These are phyloP conservation scores for Phytomonas francai DNA, from an alignment of 208 protist species.

Conservation along the genomic window DNA sequence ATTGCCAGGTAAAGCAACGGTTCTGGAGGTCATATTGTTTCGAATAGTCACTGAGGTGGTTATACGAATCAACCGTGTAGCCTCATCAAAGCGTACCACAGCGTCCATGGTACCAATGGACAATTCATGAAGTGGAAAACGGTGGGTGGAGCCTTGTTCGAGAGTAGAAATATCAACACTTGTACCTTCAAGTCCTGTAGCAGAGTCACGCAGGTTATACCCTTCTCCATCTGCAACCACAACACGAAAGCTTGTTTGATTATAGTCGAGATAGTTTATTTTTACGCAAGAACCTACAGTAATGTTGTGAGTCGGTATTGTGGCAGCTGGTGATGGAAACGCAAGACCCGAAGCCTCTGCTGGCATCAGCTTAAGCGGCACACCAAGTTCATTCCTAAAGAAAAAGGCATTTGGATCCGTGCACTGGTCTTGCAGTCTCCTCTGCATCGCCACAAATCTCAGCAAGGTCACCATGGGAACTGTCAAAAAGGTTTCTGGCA, in stretches of 20 bases:
- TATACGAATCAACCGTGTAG: slow-evolving; percentile 21
- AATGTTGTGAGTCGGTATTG: neutral
- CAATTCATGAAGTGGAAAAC: slow-evolving; percentile 19
- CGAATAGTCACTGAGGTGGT: slow-evolving; percentile 28
- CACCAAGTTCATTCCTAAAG: neutral
- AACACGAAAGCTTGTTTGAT: slow-evolving; percentile 30
- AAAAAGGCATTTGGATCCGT: neutral
- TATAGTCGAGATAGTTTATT: slow-evolving; percentile 16
- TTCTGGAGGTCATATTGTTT: slow-evolving; percentile 25
- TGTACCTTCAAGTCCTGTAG: slow-evolving; percentile 6
- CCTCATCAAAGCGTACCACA: slow-evolving; percentile 32
- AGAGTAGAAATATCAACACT: slow-evolving; percentile 30
- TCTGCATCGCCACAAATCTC: neutral
- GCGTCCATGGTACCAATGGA: slow-evolving; percentile 25
- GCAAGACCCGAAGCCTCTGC: neutral
- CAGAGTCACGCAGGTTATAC: neutral
- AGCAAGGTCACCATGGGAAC: neutral
- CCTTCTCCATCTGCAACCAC: slow-evolving; percentile 1
- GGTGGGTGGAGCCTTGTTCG: slow-evolving; percentile 21
- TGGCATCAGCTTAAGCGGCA: neutral
- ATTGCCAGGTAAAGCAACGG: slow-evolving; percentile 4
- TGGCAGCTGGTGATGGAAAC: neutral
- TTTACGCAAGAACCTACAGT: neutral
- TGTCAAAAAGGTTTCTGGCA: neutral
- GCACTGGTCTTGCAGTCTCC: neutral